Evolutionary conservation across 2,329 filamentous ascomycete genomes (phyloP).

Genomic region (Penicillium sp.): DNA sequence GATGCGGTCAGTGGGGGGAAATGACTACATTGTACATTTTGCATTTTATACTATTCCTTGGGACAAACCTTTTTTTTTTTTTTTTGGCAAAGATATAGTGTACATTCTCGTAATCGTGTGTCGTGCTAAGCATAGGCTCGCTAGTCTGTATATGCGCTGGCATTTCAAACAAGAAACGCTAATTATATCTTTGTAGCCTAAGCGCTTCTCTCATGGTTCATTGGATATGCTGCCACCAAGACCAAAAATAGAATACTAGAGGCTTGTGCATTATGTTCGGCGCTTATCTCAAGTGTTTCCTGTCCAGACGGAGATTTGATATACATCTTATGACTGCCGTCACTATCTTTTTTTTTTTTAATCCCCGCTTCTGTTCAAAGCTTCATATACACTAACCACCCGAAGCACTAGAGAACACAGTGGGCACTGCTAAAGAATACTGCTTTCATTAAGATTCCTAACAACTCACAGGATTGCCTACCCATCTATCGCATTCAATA

Average conservation of each 20-base stretch:
- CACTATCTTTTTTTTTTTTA: not conserved
- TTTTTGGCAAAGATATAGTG: not conserved
- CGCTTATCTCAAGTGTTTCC: not conserved
- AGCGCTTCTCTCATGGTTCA: not conserved
- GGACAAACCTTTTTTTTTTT: not conserved
- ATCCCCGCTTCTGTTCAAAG: not conserved
- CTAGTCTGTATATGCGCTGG: not conserved
- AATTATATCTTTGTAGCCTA: not conserved
- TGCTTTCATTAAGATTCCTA: too few species aligned
- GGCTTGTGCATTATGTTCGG: not conserved
- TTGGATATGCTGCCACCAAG: not conserved
- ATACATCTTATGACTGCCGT: not conserved
- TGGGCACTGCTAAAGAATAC: not conserved
- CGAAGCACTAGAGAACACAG: not conserved
- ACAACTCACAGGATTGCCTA: not conserved
- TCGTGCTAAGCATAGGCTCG: not conserved
- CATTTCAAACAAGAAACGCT: not conserved
- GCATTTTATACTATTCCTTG: not conserved
- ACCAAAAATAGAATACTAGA: not conserved
- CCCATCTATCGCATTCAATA: not conserved
- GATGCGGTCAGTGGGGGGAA: slow-evolving; percentile 1
- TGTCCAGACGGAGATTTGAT: too few species aligned
- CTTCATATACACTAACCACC: not conserved
- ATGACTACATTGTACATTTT: not conserved
- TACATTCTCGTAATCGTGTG: not conserved